Evolutionary conservation across 179 eudicot genomes (phyloP).

Genomic region (Actinidia chinensis): DNA sequence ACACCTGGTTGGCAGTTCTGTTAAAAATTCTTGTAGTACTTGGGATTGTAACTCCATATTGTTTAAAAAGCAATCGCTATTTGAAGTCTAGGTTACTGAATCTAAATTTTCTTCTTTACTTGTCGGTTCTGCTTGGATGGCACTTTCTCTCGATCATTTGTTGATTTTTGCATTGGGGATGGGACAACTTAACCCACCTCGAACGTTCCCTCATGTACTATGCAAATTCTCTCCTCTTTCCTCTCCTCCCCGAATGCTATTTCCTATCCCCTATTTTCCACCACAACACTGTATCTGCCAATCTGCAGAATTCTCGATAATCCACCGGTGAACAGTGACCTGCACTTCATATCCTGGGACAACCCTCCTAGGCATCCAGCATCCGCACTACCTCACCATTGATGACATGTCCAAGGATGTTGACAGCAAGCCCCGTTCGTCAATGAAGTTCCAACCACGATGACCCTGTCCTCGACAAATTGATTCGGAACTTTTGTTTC

Average conservation of each 20-base stretch:
- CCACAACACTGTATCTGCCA: constrained; percentile 52
- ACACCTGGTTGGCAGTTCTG: no score
- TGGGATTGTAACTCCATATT: no score
- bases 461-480: constrained; percentile 46
- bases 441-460: constrained; percentile 37
- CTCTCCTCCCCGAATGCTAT: constrained; percentile 60
- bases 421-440: constrained; percentile 56
- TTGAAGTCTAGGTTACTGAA: background rate
- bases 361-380: constrained; percentile 58
- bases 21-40: no score
- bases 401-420: constrained; percentile 37
- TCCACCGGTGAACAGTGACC: constrained; percentile 51
- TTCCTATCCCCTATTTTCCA: no score
- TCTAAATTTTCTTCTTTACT: constrained; percentile 1
- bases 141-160: constrained; percentile 48
- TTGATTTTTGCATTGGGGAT: constrained; percentile 59
- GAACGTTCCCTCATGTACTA: constrained; percentile 65
- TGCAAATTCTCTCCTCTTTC: constrained; percentile 52
- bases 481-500: constrained; percentile 38
- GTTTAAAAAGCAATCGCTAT: no score
- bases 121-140: constrained; percentile 66
- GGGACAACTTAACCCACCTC: constrained; percentile 66
- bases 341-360: constrained; percentile 58
- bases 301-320: constrained; percentile 38
- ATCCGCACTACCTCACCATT: constrained; percentile 41